Evolutionary conservation across 23 red algal species (phyloP).

Genomic region (Gracilaria gracilis): DNA sequence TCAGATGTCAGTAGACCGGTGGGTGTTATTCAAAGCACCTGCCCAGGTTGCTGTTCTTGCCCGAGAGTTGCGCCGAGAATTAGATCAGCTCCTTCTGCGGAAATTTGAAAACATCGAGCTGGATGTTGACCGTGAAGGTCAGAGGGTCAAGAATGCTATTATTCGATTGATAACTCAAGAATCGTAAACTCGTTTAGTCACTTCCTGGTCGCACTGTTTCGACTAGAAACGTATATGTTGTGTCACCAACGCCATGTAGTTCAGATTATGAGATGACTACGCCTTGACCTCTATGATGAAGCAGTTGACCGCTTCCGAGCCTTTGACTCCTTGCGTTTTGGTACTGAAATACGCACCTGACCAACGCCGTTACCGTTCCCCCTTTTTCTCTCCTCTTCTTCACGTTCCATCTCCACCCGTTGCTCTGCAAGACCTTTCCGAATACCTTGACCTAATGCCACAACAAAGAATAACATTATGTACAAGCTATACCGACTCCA

Average conservation of each 20-base stretch:
- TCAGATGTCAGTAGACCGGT: conserved; percentile 81
- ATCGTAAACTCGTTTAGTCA: neutral
- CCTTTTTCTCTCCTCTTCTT: conserved; percentile 28
- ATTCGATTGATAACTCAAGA: conserved; percentile 67
- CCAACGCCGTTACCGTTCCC: neutral
- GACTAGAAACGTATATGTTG: neutral
- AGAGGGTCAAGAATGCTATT: conserved; percentile 57
- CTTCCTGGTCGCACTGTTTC: neutral
- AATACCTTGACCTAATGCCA: conserved; percentile 64
- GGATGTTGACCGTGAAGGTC: conserved; percentile 49
- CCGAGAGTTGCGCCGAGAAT: conserved; percentile 64
- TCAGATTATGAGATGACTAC: neutral
- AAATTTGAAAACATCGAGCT: conserved; percentile 75
- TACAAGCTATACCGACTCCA: conserved; percentile 57
- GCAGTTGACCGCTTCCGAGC: conserved; percentile 30
- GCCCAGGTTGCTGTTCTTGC: conserved; percentile 79
- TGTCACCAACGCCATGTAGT: neutral
- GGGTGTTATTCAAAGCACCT: conserved; percentile 79
- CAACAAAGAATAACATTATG: conserved; percentile 55
- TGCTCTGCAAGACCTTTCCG: conserved; percentile 46
- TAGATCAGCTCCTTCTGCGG: conserved; percentile 63
- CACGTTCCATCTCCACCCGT: conserved; percentile 46
- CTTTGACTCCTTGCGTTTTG: conserved; percentile 18
- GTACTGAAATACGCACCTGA: conserved; percentile 38
- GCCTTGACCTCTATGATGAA: neutral